Evolutionary conservation across 257 asterid species (phyloP), one percentile per base, ranked within the genome.

Genomic region (Solanum appendiculatum): DNA sequence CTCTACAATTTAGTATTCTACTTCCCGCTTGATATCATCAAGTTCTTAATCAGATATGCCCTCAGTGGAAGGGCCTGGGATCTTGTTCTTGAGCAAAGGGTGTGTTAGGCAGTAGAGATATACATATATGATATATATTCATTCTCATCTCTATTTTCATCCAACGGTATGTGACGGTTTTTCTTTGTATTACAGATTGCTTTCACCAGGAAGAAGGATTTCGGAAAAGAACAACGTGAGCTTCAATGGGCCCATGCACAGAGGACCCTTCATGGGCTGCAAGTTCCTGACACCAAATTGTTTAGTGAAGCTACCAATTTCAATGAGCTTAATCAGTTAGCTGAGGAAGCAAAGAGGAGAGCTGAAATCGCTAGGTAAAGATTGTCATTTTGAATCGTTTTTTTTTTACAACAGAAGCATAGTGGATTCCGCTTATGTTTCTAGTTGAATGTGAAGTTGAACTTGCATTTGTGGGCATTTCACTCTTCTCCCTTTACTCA

Each of bases 31-130:
- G 99, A 96, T 88, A 86, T 94, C 74, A 93, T 96, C 86, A 96
- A 96, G 86, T 95, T 95, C 91, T 86, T 95, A 77, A 96, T 51
- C 87, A 96, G 98, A 42, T 96, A 96, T 48, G 93, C 97, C 81
- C 94, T 93, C 25, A 95, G 99, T 89, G 99, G 99, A 88, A 92
- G 94, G 92, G 98, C 99, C 51, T 96, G 99, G 99, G 99, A 96
- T 92, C 98, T 95, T 81, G 99, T 96, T 89, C 93, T 96, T 64
- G 99, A 95, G 89, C 97, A 88, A 88, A 95, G 99, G 98, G 99
- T 96, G 90, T 83, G 20, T 81, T 42, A 68, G 34, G 46, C 68
- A 58, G 83, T 34, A 69, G 1, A 70, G 66, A 29, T 40, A 66
- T 36, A 6, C 34, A 31, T n/a, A 10, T 6, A 39, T 85, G 36